phyloP scores from a whole-genome alignment of 164 flowering plant species.

The Aristolochia californica region DNA sequence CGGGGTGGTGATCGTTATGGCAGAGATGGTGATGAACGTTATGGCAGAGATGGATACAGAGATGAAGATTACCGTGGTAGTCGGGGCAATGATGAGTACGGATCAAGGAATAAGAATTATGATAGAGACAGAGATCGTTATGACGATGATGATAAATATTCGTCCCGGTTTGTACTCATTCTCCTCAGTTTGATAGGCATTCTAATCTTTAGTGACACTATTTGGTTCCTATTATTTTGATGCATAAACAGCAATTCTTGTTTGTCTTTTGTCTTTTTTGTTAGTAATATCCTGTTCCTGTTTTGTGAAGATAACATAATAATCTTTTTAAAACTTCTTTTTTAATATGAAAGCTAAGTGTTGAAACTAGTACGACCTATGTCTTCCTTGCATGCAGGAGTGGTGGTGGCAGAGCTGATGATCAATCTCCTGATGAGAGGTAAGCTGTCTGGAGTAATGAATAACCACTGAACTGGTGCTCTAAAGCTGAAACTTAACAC shows the following conservation, averaged over 20 bases:
- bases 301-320: not conserved
- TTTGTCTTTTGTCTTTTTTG: not conserved
- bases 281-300: not conserved
- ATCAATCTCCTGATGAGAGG: slow-evolving; percentile 77
- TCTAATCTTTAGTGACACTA: not conserved
- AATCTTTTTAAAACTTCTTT: not conserved
- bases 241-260: not conserved
- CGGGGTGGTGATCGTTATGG: slow-evolving; percentile 48
- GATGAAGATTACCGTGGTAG: slow-evolving; percentile 65
- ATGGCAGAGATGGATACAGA: slow-evolving; percentile 49
- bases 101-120: slow-evolving; percentile 61
- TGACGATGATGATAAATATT: slow-evolving; percentile 76
- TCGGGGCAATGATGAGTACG: slow-evolving; percentile 52
- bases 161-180: slow-evolving; percentile 50
- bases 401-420: slow-evolving; percentile 54
- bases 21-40: slow-evolving; percentile 11
- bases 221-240: not conserved
- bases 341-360: not conserved
- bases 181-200: not conserved
- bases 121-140: slow-evolving; percentile 56
- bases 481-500: too few relatives aligned
- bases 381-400: slow-evolving; percentile 32
- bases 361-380: too few relatives aligned
- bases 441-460: slow-evolving; percentile 12
- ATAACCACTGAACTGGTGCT: not conserved